Evolutionary conservation across 768 basidiomycete genomes (phyloP).

Genomic region (Suillus paluster): DNA sequence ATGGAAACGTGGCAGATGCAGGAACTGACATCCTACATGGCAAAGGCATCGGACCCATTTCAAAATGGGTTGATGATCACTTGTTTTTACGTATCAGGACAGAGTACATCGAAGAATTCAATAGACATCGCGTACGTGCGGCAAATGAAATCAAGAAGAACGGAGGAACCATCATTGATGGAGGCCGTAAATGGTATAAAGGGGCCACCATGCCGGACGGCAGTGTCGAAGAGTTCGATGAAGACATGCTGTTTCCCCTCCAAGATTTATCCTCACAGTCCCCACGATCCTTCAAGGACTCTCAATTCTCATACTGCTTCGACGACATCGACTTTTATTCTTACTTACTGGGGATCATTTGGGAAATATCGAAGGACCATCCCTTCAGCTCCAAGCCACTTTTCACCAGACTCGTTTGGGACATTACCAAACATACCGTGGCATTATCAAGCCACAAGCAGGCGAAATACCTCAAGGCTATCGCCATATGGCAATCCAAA

Average conservation of each 20-base stretch:
- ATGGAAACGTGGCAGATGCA: too few species aligned
- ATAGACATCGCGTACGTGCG: conserved; percentile 10
- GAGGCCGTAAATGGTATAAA: conserved; percentile 31
- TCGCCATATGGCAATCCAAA: conserved; percentile 27
- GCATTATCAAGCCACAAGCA: conserved; percentile 26
- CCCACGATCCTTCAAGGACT: conserved; percentile 24
- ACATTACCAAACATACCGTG: conserved; percentile 27
- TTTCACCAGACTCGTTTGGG: conserved; percentile 39
- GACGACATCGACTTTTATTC: conserved; percentile 46
- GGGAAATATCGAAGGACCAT: conserved; percentile 36
- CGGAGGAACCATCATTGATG: background rate
- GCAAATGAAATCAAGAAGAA: background rate
- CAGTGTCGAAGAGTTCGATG: conserved; percentile 35
- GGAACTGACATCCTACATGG: conserved; percentile 15
- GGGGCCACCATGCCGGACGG: conserved; percentile 25
- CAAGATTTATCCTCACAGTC: conserved; percentile 21
- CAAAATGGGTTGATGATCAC: conserved; percentile 36
- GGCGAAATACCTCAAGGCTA: conserved; percentile 30
- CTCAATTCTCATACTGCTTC: conserved; percentile 24
- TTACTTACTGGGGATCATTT: too few species aligned
- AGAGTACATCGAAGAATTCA: conserved; percentile 14
- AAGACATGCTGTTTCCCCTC: conserved; percentile 30
- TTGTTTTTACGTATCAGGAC: conserved; percentile 26
- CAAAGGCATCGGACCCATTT: conserved; percentile 26
- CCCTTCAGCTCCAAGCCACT: conserved; percentile 21